These are phyloP conservation scores for Arachnopeziza araneosa DNA, from an alignment of 2,329 filamentous ascomycete genomes.

Conservation along the genomic window DNA sequence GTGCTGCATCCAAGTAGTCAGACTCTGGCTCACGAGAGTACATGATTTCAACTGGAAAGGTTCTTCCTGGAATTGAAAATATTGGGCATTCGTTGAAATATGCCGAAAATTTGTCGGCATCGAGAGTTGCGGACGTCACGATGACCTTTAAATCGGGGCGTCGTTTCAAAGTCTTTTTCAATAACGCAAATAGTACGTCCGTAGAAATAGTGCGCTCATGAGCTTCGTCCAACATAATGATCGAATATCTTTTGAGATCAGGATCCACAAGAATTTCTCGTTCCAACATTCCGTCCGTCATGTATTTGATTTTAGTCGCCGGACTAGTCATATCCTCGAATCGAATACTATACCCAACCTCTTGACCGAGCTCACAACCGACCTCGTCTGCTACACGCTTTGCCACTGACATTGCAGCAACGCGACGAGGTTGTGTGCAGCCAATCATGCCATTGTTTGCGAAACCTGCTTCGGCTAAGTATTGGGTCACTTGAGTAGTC, in stretches of 20 bases:
- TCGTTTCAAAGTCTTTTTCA: slow-evolving; percentile 88
- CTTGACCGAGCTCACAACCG: slow-evolving; percentile 81
- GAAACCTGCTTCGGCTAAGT: slow-evolving; percentile 87
- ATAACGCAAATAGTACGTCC: slow-evolving; percentile 85
- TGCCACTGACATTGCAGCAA: slow-evolving; percentile 95
- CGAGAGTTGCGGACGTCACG: slow-evolving; percentile 91
- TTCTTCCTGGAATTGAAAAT: slow-evolving; percentile 91
- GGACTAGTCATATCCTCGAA: slow-evolving; percentile 92
- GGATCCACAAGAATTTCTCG: slow-evolving; percentile 91
- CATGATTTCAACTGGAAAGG: slow-evolving; percentile 91
- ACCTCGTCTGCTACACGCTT: slow-evolving; percentile 96
- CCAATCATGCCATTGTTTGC: slow-evolving; percentile 84
- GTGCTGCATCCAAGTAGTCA: slow-evolving; percentile 87
- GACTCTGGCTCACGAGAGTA: slow-evolving; percentile 93
- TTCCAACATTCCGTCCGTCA: slow-evolving; percentile 98
- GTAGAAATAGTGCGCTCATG: slow-evolving; percentile 97
- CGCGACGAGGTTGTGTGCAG: slow-evolving; percentile 93
- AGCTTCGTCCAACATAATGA: slow-evolving; percentile 97
- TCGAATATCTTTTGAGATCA: slow-evolving; percentile 81
- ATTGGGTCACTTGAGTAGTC: slow-evolving; percentile 94
- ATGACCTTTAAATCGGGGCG: slow-evolving; percentile 89
- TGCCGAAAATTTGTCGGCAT: slow-evolving; percentile 93
- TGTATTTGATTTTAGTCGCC: slow-evolving; percentile 94
- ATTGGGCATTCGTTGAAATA: slow-evolving; percentile 97
- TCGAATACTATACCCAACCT: slow-evolving; percentile 95